phyloP scores from a whole-genome alignment of 2,329 filamentous ascomycete species.

The Epichloe brachyelytri region DNA sequence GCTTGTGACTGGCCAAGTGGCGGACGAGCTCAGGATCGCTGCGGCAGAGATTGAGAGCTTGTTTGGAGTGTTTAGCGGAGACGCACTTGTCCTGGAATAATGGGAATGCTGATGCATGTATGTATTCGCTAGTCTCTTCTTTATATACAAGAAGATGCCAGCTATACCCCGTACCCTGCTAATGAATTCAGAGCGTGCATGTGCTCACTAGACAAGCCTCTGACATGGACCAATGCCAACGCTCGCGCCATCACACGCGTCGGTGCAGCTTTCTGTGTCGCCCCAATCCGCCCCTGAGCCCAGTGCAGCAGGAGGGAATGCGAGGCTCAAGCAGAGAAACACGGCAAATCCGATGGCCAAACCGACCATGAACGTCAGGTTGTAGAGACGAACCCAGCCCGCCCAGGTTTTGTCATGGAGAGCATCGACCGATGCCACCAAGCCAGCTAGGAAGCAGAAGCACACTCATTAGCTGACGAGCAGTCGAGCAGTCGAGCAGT shows the following conservation, averaged over 20 bases:
- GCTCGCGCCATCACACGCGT: background rate
- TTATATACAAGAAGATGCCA: too few relatives aligned
- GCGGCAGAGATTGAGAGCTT: conserved; percentile 44
- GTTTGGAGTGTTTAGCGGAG: conserved; percentile 37
- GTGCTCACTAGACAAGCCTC: background rate
- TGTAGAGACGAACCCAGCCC: conserved; percentile 25
- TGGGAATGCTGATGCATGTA: background rate
- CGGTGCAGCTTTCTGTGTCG: background rate
- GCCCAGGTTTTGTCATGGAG: conserved; percentile 10
- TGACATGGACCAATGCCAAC: background rate
- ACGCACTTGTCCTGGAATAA: conserved; percentile 7
- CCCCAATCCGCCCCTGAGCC: background rate
- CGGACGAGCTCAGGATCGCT: conserved; percentile 44
- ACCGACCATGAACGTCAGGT: conserved; percentile 28
- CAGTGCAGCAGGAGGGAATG: background rate
- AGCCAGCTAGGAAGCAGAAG: conserved; percentile 8
- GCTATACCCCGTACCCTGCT: too few relatives aligned
- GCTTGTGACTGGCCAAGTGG: conserved; percentile 48
- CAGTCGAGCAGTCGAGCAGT: background rate
- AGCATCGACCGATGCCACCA: conserved; percentile 13
- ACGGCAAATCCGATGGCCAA: conserved; percentile 12
- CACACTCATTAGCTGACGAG: conserved; percentile 6
- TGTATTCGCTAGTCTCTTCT: too few relatives aligned
- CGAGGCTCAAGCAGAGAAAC: background rate
- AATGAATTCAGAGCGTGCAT: background rate